A percentile compares a stretch with the other conserved stretches of the same genome.
Conservation (phyloP, 495 filamentous ascomycete genomes). For the Schizothecium vesticola region DNA sequence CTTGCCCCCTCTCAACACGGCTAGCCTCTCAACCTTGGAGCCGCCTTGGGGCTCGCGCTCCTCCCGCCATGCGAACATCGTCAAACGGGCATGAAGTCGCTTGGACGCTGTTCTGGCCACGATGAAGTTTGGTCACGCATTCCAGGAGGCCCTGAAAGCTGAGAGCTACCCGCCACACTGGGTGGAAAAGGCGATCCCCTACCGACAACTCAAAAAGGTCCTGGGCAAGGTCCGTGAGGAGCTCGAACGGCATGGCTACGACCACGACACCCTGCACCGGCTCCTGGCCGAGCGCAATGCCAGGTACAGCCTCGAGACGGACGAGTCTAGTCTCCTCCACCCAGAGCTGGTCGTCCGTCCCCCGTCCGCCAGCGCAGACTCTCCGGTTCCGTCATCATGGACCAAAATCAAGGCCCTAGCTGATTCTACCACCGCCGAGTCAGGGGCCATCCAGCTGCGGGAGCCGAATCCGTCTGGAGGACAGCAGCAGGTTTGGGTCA, state of each 20-base stretch:
- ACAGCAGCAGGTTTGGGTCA: constrained; percentile 37
- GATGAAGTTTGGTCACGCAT: constrained; percentile 76
- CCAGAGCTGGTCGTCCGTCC: constrained; percentile 28
- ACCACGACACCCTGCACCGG: constrained; percentile 51
- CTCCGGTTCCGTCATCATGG: background rate
- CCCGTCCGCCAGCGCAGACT: background rate
- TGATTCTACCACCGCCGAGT: constrained; percentile 3
- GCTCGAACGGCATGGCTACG: constrained; percentile 55
- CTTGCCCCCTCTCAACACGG: background rate
- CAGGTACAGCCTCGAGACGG: constrained; percentile 43
- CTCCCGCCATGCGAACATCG: constrained; percentile 26
- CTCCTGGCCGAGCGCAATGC: constrained; percentile 42
- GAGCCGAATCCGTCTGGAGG: background rate
- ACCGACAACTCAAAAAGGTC: constrained; percentile 69
- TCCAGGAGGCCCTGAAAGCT: constrained; percentile 51
- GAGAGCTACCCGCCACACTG: constrained; percentile 60
- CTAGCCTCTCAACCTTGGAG: background rate
- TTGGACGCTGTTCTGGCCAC: constrained; percentile 16
- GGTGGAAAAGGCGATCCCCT: constrained; percentile 65
- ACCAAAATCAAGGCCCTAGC: background rate
- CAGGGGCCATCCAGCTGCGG: background rate
- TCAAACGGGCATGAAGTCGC: constrained; percentile 14
- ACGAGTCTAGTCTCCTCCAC: constrained; percentile 19
- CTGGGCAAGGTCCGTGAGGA: constrained; percentile 62
- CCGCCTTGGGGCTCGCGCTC: background rate